Percentiles rank a stretch among this genome's conserved stretches.
phyloP scores from a whole-genome alignment of 345 rosid species.

The Bretschneidera sinensis region DNA sequence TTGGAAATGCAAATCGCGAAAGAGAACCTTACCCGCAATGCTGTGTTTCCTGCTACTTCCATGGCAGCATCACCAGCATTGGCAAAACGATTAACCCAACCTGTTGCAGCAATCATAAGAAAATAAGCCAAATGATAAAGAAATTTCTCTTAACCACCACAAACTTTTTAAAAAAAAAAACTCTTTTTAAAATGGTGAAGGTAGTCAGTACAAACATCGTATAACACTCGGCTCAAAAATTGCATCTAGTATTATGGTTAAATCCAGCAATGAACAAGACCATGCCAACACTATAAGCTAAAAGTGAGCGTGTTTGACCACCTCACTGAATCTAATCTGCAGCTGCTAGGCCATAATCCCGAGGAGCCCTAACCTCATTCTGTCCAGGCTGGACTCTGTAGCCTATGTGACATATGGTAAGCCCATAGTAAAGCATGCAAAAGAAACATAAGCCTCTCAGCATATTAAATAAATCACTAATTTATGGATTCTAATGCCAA shows the following conservation, averaged over 20 bases:
- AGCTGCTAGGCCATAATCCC: neutral
- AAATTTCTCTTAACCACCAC: neutral
- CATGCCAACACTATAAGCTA: no score
- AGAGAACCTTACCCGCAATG: constrained; percentile 54
- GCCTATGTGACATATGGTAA: neutral
- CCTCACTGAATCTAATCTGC: neutral
- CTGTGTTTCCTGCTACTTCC: constrained; percentile 86
- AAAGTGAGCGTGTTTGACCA: no score
- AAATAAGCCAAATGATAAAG: neutral
- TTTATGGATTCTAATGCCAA: no score
- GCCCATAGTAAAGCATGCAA: neutral
- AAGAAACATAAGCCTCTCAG: neutral
- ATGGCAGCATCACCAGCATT: constrained; percentile 86
- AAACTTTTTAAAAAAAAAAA: no score
- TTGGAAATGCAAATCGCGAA: neutral
- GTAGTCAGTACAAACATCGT: no score
- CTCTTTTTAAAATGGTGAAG: neutral
- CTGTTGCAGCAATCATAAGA: constrained; percentile 37
- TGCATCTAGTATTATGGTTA: no score
- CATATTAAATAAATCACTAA: neutral
- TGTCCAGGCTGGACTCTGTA: neutral
- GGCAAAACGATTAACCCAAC: constrained; percentile 99
- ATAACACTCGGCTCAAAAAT: neutral
- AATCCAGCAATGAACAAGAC: neutral
- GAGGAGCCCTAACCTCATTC: neutral